These are phyloP conservation scores for Xylaria cubensis DNA, from an alignment of 495 filamentous ascomycete genomes.

Conservation along the genomic window DNA sequence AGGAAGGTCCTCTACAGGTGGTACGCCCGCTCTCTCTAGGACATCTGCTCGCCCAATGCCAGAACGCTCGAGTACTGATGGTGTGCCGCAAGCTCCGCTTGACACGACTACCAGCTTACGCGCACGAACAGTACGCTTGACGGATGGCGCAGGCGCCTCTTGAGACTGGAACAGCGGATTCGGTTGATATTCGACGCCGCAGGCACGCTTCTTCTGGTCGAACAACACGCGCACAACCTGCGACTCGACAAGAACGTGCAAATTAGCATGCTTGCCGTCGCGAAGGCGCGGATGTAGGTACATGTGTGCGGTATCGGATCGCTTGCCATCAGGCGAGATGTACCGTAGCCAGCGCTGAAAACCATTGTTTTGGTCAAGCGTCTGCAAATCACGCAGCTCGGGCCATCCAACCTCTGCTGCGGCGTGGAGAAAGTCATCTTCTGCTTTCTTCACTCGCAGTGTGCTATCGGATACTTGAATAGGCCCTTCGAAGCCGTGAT, in stretches of 20 bases:
- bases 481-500: slow-evolving; percentile 58
- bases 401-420: slow-evolving; percentile 50
- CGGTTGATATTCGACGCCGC: slow-evolving; percentile 52
- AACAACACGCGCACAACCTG: slow-evolving; percentile 60
- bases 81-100: slow-evolving; percentile 62
- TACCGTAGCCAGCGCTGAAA: slow-evolving; percentile 44
- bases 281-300: slow-evolving; percentile 55
- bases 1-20: slow-evolving; percentile 47
- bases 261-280: slow-evolving; percentile 54
- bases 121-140: slow-evolving; percentile 49
- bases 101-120: slow-evolving; percentile 62
- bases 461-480: slow-evolving; percentile 55
- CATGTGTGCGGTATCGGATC: slow-evolving; percentile 53
- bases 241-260: slow-evolving; percentile 59
- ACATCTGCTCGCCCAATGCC: slow-evolving; percentile 58
- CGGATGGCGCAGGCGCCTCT: slow-evolving; percentile 21
- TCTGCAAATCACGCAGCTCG: slow-evolving; percentile 52
- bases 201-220: slow-evolving; percentile 52
- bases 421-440: slow-evolving; percentile 53
- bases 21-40: slow-evolving; percentile 44
- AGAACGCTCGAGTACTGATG: slow-evolving; percentile 66
- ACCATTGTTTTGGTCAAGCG: slow-evolving; percentile 47
- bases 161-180: slow-evolving; percentile 39
- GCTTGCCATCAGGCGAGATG: slow-evolving; percentile 50
- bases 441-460: slow-evolving; percentile 36